Evolutionary conservation across 202 grass and related monocot species (phyloP), one percentile per base, ranked within the genome.

Genomic region (Bolboschoenoplectus hybrid): DNA sequence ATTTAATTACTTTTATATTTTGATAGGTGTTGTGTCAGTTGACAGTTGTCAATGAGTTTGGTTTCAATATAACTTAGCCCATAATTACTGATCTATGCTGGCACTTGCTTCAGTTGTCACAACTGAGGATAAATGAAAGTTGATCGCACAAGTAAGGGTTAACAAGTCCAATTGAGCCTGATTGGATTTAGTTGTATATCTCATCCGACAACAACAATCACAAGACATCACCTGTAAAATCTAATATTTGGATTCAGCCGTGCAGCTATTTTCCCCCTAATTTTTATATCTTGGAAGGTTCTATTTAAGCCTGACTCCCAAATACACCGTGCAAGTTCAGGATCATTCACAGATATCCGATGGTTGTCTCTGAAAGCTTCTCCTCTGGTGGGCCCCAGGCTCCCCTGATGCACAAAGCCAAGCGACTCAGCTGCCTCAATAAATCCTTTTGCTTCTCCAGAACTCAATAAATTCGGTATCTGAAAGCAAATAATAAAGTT

Each of bases 331-430:
- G 93, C 96, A 52, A 98, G 93, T 81, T 82, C 52, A 36, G 90
- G 90, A 67, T 98, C 96, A 3, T 87, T 90, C 20, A 94, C 84
- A 63, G 96, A 98, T 85, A 98, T 91, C 12, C 91, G 95, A 57
- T 97, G 92, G 49, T 97, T 97, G 32, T 97, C 95, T 89, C 95
- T 92, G 80, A 88, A 95, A 14, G 96, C 93, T 63, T 98, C 91
- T 4, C 96, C 93, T 71, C 91, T 98, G 13, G 89, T 80, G 9
- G 96, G 96, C 64, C 96, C 93, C 7, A 92, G 85, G 7, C 96
- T 98, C 85, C 96, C 93, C 81, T 98, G 96, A 64, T 98, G 96
- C 0, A 79, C 55, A 80, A 98, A 98, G 43, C 96, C 93, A 71
- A 91, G 75, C 17, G 86, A 86, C 81, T 98, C 93, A 8, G 93